Evolutionary conservation across 108 stramenopile genomes (phyloP), one percentile per base, ranked within the genome.

Genomic region (Cyclotella atomus): DNA sequence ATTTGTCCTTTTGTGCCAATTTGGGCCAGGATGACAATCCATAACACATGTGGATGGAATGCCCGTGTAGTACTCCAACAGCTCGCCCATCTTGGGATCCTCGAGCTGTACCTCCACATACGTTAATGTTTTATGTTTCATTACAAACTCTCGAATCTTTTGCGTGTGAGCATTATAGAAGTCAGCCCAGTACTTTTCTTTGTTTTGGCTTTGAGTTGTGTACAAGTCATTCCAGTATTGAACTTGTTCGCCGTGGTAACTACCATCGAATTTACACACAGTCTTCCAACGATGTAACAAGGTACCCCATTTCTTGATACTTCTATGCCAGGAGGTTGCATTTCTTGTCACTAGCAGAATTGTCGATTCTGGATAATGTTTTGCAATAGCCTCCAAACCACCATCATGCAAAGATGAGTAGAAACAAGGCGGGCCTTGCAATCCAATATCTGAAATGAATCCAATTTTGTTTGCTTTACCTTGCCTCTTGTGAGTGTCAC

Each of bases 81-180:
- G 56, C 24, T 57, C 41, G 3, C 68, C 83, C 50, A 73, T 75
- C 8, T 70, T 61, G 10, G 65, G 43, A 50, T 71, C 65, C 41
- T 87, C 86, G 33, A 87, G 56, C 55, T 70, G 47, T 12, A 84
- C 71, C 43, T 87, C 86, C 6, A 87, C 70, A 70, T 84, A 87
- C 7, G 79, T 87, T 68, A 87, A 53, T 6, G 83, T 75, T 16
- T 73, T 55, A 70, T 87, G 83, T 15, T 64, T 43, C 67, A 74
- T 34, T 23, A 79, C 86, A 67, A 87, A 87, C 35, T 82, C 69
- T 33, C 86, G 76, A 38, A 87, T 71, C 54, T 82, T 81, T 25
- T 82, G 68, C 21, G 76, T 87, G 34, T 87, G 80, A 33, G 81
- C 77, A 32, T 82, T 35, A 45, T 87, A 87, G 55, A 87, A 87